These are phyloP conservation scores for Salvia sclarea DNA, from an alignment of 305 asterid species.

Conservation along the genomic window DNA sequence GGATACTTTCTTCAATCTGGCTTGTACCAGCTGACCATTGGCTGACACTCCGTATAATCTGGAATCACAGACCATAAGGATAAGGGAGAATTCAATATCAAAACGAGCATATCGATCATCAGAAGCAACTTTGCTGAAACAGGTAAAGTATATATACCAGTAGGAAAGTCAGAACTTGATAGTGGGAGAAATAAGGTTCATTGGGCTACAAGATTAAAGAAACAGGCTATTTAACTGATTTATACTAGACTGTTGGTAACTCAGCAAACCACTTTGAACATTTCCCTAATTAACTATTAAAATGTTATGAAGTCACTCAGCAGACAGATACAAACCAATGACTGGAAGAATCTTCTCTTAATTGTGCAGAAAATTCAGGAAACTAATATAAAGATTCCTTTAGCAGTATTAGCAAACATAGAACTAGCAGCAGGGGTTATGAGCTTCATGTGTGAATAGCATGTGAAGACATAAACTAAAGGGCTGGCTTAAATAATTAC, in stretches of 20 bases:
- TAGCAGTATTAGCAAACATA: constrained; percentile 16
- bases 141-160: not conserved
- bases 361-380: not conserved
- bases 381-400: constrained; percentile 4
- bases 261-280: not conserved
- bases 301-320: constrained; percentile 1
- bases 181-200: constrained; percentile 15
- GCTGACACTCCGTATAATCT: constrained; percentile 93
- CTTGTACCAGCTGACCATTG: constrained; percentile 99
- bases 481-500: not conserved
- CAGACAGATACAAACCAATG: not conserved
- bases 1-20: constrained; percentile 94
- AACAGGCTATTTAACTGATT: constrained; percentile 8
- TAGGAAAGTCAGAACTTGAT: constrained; percentile 16
- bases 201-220: constrained; percentile 5
- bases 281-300: not conserved
- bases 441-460: constrained; percentile 13
- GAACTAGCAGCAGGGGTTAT: constrained; percentile 25
- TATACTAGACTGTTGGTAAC: not conserved
- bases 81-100: constrained; percentile 27
- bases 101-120: constrained; percentile 24
- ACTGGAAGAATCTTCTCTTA: not conserved
- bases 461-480: not conserved
- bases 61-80: constrained; percentile 34
- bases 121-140: constrained; percentile 22